These are phyloP conservation scores for Reticulascus tulasneorum DNA, from an alignment of 2,329 filamentous ascomycete genomes.

Conservation along the genomic window DNA sequence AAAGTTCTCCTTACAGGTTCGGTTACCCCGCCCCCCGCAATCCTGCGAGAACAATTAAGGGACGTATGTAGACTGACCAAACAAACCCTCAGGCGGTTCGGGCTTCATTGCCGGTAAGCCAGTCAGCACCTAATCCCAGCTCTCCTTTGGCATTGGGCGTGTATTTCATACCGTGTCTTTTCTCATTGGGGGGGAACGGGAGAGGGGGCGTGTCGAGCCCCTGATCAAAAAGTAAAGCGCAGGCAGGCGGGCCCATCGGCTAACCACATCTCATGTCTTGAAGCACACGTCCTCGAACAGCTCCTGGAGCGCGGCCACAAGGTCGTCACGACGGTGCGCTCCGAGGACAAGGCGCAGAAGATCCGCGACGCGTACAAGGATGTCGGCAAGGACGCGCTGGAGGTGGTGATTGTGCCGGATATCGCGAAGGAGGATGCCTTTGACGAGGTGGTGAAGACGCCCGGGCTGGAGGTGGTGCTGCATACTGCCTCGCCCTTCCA, in stretches of 20 bases:
- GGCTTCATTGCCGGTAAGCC: conserved; percentile 48
- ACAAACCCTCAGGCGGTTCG: conserved; percentile 36
- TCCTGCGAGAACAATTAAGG: background rate
- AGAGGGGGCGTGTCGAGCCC: background rate
- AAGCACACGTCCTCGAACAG: conserved; percentile 53
- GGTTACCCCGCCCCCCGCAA: background rate
- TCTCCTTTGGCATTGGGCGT: no score
- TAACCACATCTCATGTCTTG: background rate
- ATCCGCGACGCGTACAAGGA: conserved; percentile 46
- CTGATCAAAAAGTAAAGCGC: background rate
- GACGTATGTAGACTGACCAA: background rate
- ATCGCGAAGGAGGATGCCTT: conserved; percentile 73
- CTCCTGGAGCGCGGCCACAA: conserved; percentile 47
- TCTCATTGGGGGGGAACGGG: background rate
- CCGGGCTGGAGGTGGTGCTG: conserved; percentile 51
- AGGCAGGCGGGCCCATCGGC: no score
- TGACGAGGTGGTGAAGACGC: conserved; percentile 53
- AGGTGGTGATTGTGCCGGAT: conserved; percentile 65
- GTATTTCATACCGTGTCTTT: no score
- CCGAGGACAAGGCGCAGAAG: conserved; percentile 47
- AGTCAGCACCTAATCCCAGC: background rate
- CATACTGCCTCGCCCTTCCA: conserved; percentile 61
- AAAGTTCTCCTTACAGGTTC: conserved; percentile 45
- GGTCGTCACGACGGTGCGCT: conserved; percentile 54
- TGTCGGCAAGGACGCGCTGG: conserved; percentile 38